Base-by-base conservation (phyloP, 169 alveolate genomes). In the Plasmodium knowlesi region DNA sequence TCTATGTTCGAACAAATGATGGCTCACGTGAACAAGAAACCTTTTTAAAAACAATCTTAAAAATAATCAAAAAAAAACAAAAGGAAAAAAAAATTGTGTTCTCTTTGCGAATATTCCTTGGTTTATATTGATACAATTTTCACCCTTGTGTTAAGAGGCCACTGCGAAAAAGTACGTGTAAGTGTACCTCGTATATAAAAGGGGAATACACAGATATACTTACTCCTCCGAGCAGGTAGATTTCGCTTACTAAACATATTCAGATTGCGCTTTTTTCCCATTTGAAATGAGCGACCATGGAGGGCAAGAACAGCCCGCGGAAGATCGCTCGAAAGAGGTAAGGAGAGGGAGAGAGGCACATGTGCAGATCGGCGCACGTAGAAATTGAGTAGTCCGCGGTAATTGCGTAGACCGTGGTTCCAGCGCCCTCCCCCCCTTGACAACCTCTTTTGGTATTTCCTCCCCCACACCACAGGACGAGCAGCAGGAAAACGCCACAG, bases 201-300 rank as follows among this genome's bases (percentile, higher is more conserved):
- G 37, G 37, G 37, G 28, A 16, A 67, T 67, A 67, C 37, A 28
- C n/a, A 67, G 37, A 22, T 67, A 28, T 67, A 22, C n/a, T 19
- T 67, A 8, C 37, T 28, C 39, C 34, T 30, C 76, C 30, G 19
- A 67, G 61, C 61, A 50, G 61, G 22, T 50, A 50, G 61, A 50
- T 14, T 50, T 14, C 6, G 12, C 61, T 3, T 50, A 5, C n/a
- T 16, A 50, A 50, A 50, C 61, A 3, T 50, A 50, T 22, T 14
- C 19, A 50, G 22, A 50, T 50, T 14, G 61, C 61, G 61, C 41
- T 16, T 70, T 19, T 86, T n/a, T 32, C 50, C 82, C 34, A n/a
- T 53, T 70, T 86, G 81, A 73, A 61, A 86, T 86, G 93, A 70
- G 72, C 43, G 43, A 86, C 39, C 76, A 86, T 86, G 86, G n/a